Percentiles rank a stretch among this genome's conserved stretches.
Conservation (phyloP, 345 rosid species). For the Eucalyptus dawsonii region DNA sequence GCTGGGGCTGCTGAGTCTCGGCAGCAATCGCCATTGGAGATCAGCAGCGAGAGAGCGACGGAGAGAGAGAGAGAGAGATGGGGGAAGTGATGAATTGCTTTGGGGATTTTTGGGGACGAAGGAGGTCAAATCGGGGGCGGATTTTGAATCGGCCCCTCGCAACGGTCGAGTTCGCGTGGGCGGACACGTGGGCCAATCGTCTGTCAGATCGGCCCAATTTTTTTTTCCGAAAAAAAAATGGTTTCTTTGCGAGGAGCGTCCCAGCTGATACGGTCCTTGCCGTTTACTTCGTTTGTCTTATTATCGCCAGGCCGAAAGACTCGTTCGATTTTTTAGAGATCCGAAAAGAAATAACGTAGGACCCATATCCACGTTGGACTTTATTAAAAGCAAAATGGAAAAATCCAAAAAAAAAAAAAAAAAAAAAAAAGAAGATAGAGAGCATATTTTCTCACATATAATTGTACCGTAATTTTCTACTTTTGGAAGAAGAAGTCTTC, state of each 20-base stretch:
- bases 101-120: neutral
- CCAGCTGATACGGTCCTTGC: neutral
- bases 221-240: neutral
- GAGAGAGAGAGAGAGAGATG: neutral
- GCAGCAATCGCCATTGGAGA: constrained; percentile 55
- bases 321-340: neutral
- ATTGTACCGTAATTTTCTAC: neutral
- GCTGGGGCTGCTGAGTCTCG: constrained; percentile 40
- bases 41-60: neutral
- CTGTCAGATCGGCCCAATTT: neutral
- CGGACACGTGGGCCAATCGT: constrained; percentile 33
- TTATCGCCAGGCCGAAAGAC: neutral
- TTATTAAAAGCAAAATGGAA: neutral
- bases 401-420: no score
- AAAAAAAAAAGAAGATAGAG: no score
- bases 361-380: neutral
- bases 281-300: neutral
- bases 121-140: neutral
- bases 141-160: neutral
- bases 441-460: neutral
- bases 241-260: constrained; percentile 17
- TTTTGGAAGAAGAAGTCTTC: rapidly evolving
- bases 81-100: neutral
- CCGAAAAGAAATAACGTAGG: neutral
- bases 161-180: constrained; percentile 51